These are phyloP conservation scores for Sordariomycetes sp. DNA, from an alignment of 2,329 filamentous ascomycete genomes.

Conservation along the genomic window DNA sequence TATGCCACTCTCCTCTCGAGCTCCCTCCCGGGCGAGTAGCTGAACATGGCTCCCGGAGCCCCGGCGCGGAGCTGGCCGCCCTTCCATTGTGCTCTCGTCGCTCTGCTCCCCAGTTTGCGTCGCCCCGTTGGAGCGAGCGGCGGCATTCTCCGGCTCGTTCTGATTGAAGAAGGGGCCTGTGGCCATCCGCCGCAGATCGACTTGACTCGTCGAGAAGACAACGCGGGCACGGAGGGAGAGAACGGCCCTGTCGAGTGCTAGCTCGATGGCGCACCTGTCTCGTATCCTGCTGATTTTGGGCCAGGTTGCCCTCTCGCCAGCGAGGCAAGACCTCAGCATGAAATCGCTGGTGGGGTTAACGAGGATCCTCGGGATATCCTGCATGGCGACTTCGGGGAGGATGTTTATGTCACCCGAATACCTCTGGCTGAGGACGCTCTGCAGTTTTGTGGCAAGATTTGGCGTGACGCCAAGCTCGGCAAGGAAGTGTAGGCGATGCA, in stretches of 20 bases:
- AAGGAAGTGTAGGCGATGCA: slow-evolving; percentile 70
- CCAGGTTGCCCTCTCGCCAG: slow-evolving; percentile 83
- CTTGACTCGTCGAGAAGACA: slow-evolving; percentile 49
- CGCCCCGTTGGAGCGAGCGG: background rate
- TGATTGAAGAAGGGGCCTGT: background rate
- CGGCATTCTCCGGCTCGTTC: background rate
- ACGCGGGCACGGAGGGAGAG: slow-evolving; percentile 54
- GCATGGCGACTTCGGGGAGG: slow-evolving; percentile 62
- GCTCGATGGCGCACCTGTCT: slow-evolving; percentile 78
- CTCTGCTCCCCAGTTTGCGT: background rate
- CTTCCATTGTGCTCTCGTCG: background rate
- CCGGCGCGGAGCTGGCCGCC: background rate
- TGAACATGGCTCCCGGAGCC: slow-evolving; percentile 2
- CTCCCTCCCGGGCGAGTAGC: background rate
- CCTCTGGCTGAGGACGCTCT: slow-evolving; percentile 74
- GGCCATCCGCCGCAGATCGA: slow-evolving; percentile 38
- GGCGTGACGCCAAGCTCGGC: slow-evolving; percentile 71
- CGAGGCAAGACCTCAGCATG: slow-evolving; percentile 65
- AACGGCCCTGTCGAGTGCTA: slow-evolving; percentile 68
- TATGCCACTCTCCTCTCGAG: background rate
- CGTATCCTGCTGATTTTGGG: slow-evolving; percentile 74
- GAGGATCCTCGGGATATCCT: slow-evolving; percentile 64
- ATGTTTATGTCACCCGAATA: slow-evolving; percentile 96
- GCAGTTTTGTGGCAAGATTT: slow-evolving; percentile 63
- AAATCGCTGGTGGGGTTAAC: slow-evolving; percentile 78